Base-by-base conservation (phyloP, 106 monocot species). In the Platanthera zijinensis region DNA sequence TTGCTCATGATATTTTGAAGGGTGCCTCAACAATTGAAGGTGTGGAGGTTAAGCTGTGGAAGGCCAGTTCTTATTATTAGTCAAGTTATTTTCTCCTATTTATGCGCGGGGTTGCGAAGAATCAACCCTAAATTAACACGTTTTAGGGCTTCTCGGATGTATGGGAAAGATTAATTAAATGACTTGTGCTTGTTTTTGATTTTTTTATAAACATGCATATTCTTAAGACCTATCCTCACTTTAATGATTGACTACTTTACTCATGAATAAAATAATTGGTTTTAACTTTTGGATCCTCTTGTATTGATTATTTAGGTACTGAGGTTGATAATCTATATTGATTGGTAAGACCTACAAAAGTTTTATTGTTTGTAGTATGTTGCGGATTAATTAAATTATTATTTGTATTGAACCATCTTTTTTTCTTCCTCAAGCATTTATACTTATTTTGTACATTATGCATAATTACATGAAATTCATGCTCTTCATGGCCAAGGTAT, bases 401-500 rank as follows among this genome's bases (percentile, higher is more conserved):
- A n/a, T n/a, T n/a, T n/a, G n/a, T n/a, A n/a, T n/a, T n/a, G n/a
- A n/a, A n/a, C n/a, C n/a, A n/a, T n/a, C n/a, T n/a, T n/a, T n/a
- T n/a, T n/a, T n/a, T n/a, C n/a, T n/a, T n/a, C n/a, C n/a, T n/a
- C n/a, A n/a, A n/a, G n/a, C n/a, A n/a, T n/a, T n/a, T n/a, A n/a
- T n/a, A n/a, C n/a, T n/a, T n/a, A n/a, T n/a, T n/a, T n/a, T n/a
- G n/a, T n/a, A n/a, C n/a, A n/a, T n/a, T n/a, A n/a, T n/a, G n/a
- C n/a, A n/a, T n/a, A n/a, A n/a, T n/a, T n/a, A 48, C 80, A 96
- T 93, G 96, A 96, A 91, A 96, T 96, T 76, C 90, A 96, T 84
- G 86, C 84, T 56, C 84, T 96, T 45, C 87, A 93, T 51, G 52
- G 79, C 73, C 80, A 83, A 85, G 96, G 90, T 50, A 78, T 96